Base-by-base conservation (phyloP, 2,329 filamentous ascomycete species). In the Penicillium palitans region DNA sequence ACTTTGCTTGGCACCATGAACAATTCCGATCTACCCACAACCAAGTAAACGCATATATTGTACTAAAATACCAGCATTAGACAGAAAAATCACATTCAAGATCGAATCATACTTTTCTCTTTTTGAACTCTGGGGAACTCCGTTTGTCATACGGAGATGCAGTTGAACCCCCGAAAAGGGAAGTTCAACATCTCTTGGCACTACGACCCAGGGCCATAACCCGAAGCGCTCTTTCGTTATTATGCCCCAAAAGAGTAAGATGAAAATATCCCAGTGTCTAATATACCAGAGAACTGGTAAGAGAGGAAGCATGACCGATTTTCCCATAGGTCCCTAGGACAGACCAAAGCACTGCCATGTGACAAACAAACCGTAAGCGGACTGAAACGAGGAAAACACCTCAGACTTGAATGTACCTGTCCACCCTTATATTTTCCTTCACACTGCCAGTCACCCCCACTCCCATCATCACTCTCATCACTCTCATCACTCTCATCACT, bases 221-320 rank as follows among this genome's bases (percentile, higher is more conserved):
- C 21, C 4, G 40, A 10, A 25, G 21, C 13, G 21, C 21, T 15
- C 12, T 17, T 17, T 24, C 21, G 8, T 1, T 2, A 24, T 4
- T 8, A 15, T 0, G 0, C 1, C 7, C 7, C 0, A 5, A 42
- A 42, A 9, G 2, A 31, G 0, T 15, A 31, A 19, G 0, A 19
- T 17, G 2, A 12, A 45, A 29, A 12, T 2, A 29, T 2, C 3
- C 2, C 33, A 17, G 3, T 15, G 15, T 17, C 2, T 17, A 17
- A 12, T 31, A 31, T 12, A 31, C 1, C 27, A 27, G 25, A 27
- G 6, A 27, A 10, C 29, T 4, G 31, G 12, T 12, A 33, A 25
- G 41, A 13, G 41, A 45, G 8, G 15, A 27, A 44, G 4, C 5
- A 27, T 10, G n/a, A 2, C n/a, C 6, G n/a, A 40, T 3, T 6